phyloP scores from a whole-genome alignment of 2,329 filamentous ascomycete species.

The Colletotrichum higginsianum region DNA sequence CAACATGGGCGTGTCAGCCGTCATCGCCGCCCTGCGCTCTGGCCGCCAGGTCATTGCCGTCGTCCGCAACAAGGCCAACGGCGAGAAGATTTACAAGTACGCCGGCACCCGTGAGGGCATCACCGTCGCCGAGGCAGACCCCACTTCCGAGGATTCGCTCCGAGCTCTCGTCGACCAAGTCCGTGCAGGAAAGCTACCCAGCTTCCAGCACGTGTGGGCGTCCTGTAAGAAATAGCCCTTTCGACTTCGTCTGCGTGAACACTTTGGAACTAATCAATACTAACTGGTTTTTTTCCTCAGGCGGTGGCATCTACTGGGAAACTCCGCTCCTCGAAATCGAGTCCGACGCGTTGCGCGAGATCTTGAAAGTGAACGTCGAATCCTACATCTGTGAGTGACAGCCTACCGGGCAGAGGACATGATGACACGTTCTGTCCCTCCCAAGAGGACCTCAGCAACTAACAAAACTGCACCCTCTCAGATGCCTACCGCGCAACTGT shows the following conservation, averaged over 20 bases:
- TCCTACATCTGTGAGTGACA: conserved; percentile 51
- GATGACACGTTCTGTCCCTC: no score
- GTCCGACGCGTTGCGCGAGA: conserved; percentile 43
- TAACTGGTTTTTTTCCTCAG: conserved; percentile 28
- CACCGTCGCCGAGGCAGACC: conserved; percentile 51
- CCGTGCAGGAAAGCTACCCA: conserved; percentile 50
- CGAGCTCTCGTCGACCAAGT: conserved; percentile 52
- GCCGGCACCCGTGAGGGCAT: conserved; percentile 50
- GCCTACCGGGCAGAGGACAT: no score
- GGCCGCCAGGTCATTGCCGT: conserved; percentile 53
- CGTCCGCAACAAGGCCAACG: conserved; percentile 53
- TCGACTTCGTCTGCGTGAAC: no score
- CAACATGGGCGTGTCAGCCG: conserved; percentile 55
- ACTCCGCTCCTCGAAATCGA: conserved; percentile 46
- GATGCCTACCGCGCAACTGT: conserved; percentile 52
- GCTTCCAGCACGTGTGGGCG: conserved; percentile 56
- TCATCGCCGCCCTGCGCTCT: conserved; percentile 49
- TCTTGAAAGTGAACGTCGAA: conserved; percentile 47
- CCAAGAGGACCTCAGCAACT: neutral
- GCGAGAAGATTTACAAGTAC: conserved; percentile 52
- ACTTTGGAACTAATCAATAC: no score
- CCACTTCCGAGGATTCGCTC: conserved; percentile 50
- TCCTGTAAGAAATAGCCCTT: conserved; percentile 44
- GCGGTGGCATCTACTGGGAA: conserved; percentile 46
- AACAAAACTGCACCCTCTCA: conserved; percentile 9